A percentile compares a stretch with the other conserved stretches of the same genome.
Conservation (phyloP, 805 yeast species). For the Candida gorgasii region DNA sequence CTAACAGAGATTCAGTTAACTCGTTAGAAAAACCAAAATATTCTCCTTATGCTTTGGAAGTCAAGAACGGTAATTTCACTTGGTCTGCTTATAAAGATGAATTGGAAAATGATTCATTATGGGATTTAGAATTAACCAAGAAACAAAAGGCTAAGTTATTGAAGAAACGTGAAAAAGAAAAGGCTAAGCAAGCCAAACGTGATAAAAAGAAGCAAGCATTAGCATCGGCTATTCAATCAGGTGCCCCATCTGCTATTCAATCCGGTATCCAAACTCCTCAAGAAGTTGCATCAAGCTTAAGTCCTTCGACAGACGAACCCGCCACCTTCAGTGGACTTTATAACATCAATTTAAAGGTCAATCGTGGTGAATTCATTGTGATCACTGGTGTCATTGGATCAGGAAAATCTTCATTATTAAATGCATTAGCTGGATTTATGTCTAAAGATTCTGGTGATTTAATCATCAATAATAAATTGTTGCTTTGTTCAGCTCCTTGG, state of each 20-base stretch:
- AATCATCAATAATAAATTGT: slow-evolving; percentile 27
- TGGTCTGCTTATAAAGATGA: slow-evolving; percentile 35
- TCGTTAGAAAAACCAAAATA: slow-evolving; percentile 8
- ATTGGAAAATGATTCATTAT: slow-evolving; percentile 21
- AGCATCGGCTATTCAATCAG: not conserved
- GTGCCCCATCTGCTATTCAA: not conserved
- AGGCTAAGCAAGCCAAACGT: slow-evolving; percentile 5
- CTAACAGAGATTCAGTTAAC: not conserved
- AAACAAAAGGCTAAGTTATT: slow-evolving; percentile 14
- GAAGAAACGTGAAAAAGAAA: slow-evolving; percentile 16
- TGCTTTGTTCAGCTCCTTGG: slow-evolving; percentile 43
- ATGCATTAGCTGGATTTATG: slow-evolving; percentile 44
- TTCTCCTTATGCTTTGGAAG: slow-evolving; percentile 21
- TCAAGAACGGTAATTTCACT: slow-evolving; percentile 27
- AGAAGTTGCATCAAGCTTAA: not conserved
- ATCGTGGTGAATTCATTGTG: slow-evolving; percentile 38
- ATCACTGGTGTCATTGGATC: slow-evolving; percentile 46
- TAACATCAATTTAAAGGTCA: slow-evolving; percentile 32
- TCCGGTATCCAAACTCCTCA: not conserved
- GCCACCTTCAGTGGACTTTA: slow-evolving; percentile 32
- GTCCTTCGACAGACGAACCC: not conserved
- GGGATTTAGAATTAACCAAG: slow-evolving; percentile 22
- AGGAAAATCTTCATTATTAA: slow-evolving; percentile 43
- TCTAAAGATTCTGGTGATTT: slow-evolving; percentile 27
- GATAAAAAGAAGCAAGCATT: not conserved